phyloP scores from a whole-genome alignment of 805 yeast species.

The Pichia pseudocactophila region DNA sequence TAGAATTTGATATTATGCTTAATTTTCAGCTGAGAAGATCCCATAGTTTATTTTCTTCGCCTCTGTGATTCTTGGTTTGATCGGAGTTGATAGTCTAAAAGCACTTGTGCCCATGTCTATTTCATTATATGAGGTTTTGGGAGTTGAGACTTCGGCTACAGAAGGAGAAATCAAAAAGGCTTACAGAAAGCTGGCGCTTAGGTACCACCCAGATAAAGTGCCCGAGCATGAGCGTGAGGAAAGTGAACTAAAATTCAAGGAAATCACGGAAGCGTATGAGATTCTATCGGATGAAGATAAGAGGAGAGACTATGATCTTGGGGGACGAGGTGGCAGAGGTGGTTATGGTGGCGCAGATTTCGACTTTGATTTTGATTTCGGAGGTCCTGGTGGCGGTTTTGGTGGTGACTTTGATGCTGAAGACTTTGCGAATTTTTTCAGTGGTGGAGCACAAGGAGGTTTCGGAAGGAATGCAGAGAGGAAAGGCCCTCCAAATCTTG shows the following conservation, averaged over 20 bases:
- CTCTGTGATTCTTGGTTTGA: too few species aligned
- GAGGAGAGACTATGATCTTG: conserved; percentile 48
- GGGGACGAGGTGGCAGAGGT: conserved; percentile 10
- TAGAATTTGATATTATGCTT: too few species aligned
- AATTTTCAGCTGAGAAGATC: too few species aligned
- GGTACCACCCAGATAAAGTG: conserved; percentile 79
- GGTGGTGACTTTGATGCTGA: conserved; percentile 44
- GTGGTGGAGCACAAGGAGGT: conserved; percentile 30
- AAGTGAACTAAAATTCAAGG: conserved; percentile 77
- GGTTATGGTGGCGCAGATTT: conserved; percentile 21
- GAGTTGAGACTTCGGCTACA: conserved; percentile 31
- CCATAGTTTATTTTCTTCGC: too few species aligned
- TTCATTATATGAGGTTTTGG: conserved; percentile 14
- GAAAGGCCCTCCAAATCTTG: conserved; percentile 43
- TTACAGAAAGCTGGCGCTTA: conserved; percentile 73
- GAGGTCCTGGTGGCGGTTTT: conserved; percentile 22
- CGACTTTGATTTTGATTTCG: conserved; percentile 18
- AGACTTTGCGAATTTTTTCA: conserved; percentile 70
- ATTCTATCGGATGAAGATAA: conserved; percentile 60
- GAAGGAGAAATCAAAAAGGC: conserved; percentile 72
- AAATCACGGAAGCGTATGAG: conserved; percentile 80
- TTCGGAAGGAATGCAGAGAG: conserved; percentile 6
- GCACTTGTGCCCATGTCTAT: conserved; percentile 1
- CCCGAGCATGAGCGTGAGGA: conserved; percentile 44
- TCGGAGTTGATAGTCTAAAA: too few species aligned